phyloP scores from a whole-genome alignment of 225 moss, liverwort and hornwort species.

The Sphagnum contortum region DNA sequence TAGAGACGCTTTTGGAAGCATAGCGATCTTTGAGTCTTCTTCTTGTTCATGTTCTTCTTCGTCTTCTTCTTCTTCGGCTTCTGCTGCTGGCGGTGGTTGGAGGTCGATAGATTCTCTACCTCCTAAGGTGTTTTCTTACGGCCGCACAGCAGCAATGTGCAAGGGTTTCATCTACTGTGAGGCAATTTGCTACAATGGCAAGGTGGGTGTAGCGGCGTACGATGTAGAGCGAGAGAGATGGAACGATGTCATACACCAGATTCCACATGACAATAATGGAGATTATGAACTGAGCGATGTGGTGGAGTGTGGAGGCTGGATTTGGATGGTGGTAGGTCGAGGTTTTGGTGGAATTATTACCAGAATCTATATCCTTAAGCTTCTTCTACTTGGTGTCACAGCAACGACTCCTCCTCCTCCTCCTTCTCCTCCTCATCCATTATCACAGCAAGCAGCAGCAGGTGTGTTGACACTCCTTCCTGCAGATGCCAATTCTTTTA shows the following conservation, averaged over 20 bases:
- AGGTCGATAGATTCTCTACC: constrained; percentile 30
- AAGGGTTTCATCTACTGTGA: constrained; percentile 26
- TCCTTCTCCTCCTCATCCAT: too few species aligned
- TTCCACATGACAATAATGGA: constrained; percentile 21
- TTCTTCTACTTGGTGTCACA: neutral
- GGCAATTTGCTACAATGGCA: constrained; percentile 23
- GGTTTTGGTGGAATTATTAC: constrained; percentile 31
- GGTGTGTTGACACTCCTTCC: too few species aligned
- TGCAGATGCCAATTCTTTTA: too few species aligned
- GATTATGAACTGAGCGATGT: constrained; percentile 44
- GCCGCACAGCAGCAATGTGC: constrained; percentile 32
- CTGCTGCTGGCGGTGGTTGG: constrained; percentile 14
- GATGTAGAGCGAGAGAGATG: constrained; percentile 24
- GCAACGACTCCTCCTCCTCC: too few species aligned
- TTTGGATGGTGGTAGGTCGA: constrained; percentile 47
- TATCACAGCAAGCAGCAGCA: too few species aligned
- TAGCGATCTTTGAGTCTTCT: constrained; percentile 29
- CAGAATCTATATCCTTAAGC: constrained; percentile 31
- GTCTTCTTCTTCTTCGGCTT: too few species aligned
- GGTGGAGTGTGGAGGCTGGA: constrained; percentile 36
- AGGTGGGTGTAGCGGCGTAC: constrained; percentile 34
- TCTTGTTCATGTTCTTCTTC: neutral
- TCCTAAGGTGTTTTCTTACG: constrained; percentile 35
- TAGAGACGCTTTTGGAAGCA: constrained; percentile 20
- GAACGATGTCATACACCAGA: constrained; percentile 23